phyloP scores from a whole-genome alignment of 495 filamentous ascomycete species.

The Aspergillus conjunctus region DNA sequence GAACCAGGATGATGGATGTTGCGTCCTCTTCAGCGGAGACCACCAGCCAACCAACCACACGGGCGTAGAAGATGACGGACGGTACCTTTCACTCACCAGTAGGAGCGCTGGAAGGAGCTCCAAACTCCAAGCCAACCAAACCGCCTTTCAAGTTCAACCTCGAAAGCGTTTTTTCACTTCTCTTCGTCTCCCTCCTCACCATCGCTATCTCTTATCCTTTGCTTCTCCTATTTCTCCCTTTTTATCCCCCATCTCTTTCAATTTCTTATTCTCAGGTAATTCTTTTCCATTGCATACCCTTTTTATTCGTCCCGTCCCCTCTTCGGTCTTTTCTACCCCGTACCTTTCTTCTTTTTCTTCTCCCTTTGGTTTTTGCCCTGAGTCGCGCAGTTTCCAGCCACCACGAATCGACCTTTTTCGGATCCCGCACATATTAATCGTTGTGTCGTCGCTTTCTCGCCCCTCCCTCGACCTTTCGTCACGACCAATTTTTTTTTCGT shows the following conservation, averaged over 20 bases:
- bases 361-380: constrained; percentile 28
- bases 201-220: constrained; percentile 22
- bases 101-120: constrained; percentile 15
- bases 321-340: constrained; percentile 30
- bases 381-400: constrained; percentile 56
- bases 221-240: constrained; percentile 22
- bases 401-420: constrained; percentile 36
- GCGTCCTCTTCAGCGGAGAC: background rate
- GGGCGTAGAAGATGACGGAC: constrained; percentile 12
- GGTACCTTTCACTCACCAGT: constrained; percentile 9
- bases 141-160: constrained; percentile 3
- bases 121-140: background rate
- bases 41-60: constrained; percentile 11
- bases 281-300: constrained; percentile 36
- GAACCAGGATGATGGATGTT: background rate
- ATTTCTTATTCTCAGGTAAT: constrained; percentile 37
- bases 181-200: constrained; percentile 20
- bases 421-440: constrained; percentile 21
- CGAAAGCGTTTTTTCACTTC: constrained; percentile 23
- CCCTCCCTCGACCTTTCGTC: constrained; percentile 32
- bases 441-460: constrained; percentile 35
- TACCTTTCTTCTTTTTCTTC: constrained; percentile 37
- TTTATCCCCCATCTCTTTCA: constrained; percentile 30
- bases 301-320: constrained; percentile 37
- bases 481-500: constrained; percentile 27